These are phyloP conservation scores for Lathyrus tuberosus DNA, from an alignment of 306 rosid genomes.

Conservation along the genomic window DNA sequence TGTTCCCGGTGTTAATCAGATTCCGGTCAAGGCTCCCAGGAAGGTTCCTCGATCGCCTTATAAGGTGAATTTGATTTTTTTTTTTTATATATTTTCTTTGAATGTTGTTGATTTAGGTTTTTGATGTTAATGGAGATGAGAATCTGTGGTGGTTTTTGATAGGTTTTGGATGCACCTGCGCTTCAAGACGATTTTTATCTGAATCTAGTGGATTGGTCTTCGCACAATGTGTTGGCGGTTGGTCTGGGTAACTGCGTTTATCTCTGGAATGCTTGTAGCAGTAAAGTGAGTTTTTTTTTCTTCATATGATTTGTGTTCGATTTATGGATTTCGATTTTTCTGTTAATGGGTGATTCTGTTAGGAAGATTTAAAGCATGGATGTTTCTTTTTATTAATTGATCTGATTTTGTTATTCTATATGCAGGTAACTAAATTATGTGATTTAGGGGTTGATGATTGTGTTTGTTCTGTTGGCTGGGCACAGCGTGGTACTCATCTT, in stretches of 20 bases:
- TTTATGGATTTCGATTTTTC: constrained; percentile 13
- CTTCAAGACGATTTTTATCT: constrained; percentile 95
- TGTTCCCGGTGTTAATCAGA: constrained; percentile 65
- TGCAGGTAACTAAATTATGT: constrained; percentile 94
- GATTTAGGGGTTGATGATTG: constrained; percentile 92
- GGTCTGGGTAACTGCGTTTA: constrained; percentile 97
- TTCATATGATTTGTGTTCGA: constrained; percentile 2
- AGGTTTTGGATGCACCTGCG: constrained; percentile 99
- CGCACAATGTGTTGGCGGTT: constrained; percentile 90
- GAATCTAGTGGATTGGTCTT: constrained; percentile 98
- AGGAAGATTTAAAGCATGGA: too few relatives aligned
- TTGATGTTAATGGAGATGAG: constrained; percentile 11
- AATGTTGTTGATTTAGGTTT: constrained; percentile 25
- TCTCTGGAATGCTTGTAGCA: constrained; percentile 98
- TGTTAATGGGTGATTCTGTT: background rate
- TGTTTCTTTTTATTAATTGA: background rate
- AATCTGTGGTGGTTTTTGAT: constrained; percentile 16
- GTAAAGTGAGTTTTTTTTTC: constrained; percentile 63
- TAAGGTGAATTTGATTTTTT: constrained; percentile 53
- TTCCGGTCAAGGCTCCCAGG: constrained; percentile 78
- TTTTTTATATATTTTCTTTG: background rate
- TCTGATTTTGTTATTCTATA: constrained; percentile 31
- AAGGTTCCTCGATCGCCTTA: constrained; percentile 95
- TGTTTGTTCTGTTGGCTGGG: constrained; percentile 98
- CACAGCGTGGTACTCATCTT: constrained; percentile 94